Base-by-base conservation (phyloP, 768 basidiomycete species). In the Boletales sp. region DNA sequence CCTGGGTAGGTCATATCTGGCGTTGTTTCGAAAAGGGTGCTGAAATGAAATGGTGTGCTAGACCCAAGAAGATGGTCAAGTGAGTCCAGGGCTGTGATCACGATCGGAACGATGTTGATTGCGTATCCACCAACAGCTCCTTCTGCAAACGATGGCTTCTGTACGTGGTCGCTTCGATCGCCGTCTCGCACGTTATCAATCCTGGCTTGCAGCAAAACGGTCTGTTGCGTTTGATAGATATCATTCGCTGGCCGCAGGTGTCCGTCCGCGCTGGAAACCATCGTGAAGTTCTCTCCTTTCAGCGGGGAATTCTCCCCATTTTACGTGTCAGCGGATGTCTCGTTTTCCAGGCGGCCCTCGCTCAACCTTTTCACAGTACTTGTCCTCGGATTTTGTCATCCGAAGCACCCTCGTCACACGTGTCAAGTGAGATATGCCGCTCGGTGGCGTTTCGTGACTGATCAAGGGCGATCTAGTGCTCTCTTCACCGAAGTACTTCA, bases 331-430 rank as follows among this genome's bases (percentile, higher is more conserved):
- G 65, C 8, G 5, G 32, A 9, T 7, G 15, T 14, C 8, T 30
- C 25, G 7, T 36, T 28, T 17, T 33, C 2, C 15, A 9, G 4
- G 4, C 30, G 5, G 19, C 11, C 13, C n/a, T 17, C 2, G 8
- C 46, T 56, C 45, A 56, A 21, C 21, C 46, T 5, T 46, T 15
- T 36, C 38, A 15, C 39, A 85, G 82, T 83, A 82, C 59, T 63
- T 81, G 36, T 74, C 83, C 0, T 83, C 83, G 9, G 77, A 81
- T 17, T 75, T 77, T 42, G 74, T 86, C 8, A 58, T 83, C 35
- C 81, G 81, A 61, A 82, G 79, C 53, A 83, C 78, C 1, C 54
- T 82, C 21, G 69, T 63, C 15, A 74, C 75, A 37, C 64, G 71
- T 33, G 73, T 77, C 36, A 84, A 84, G 82, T 82, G 59, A 44